These are phyloP conservation scores for Fomitopsis schrenkii DNA, from an alignment of 1,284 basidiomycete genomes.

Conservation along the genomic window DNA sequence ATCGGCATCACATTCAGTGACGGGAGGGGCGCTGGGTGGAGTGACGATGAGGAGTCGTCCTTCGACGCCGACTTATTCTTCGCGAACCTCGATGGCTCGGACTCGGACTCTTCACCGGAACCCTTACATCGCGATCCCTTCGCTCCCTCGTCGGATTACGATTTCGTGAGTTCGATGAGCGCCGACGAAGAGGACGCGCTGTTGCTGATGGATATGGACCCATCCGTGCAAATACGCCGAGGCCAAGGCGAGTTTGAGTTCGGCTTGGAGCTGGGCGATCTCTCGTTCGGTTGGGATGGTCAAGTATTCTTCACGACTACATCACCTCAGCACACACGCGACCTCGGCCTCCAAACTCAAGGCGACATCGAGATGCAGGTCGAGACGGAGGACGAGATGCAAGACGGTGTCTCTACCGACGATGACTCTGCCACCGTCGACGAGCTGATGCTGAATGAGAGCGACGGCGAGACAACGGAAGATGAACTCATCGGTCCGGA, in stretches of 20 bases:
- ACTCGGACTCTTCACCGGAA: conserved; percentile 34
- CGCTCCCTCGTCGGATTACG: conserved; percentile 25
- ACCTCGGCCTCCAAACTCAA: conserved; percentile 14
- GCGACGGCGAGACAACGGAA: conserved; percentile 39
- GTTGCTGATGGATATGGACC: conserved; percentile 27
- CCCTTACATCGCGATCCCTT: conserved; percentile 31
- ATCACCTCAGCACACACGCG: conserved; percentile 11
- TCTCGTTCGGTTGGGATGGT: conserved; percentile 26
- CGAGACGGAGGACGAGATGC: conserved; percentile 22
- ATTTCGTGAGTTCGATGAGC: conserved; percentile 19
- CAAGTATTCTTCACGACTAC: conserved; percentile 18
- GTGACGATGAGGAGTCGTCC: conserved; percentile 61
- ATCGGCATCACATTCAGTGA: conserved; percentile 48
- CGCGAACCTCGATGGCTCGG: conserved; percentile 53
- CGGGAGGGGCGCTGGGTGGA: conserved; percentile 59
- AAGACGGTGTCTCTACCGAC: conserved; percentile 32
- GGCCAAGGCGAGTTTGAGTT: conserved; percentile 25
- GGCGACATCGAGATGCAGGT: conserved; percentile 19
- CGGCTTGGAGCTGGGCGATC: conserved; percentile 23
- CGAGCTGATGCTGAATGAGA: conserved; percentile 30
- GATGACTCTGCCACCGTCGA: conserved; percentile 19
- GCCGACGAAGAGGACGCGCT: conserved; percentile 28
- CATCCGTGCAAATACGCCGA: conserved; percentile 25
- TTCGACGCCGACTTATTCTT: conserved; percentile 81
- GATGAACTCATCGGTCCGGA: conserved; percentile 73